phyloP scores from a whole-genome alignment of 345 rosid genomes.

The Syzygium grande region DNA sequence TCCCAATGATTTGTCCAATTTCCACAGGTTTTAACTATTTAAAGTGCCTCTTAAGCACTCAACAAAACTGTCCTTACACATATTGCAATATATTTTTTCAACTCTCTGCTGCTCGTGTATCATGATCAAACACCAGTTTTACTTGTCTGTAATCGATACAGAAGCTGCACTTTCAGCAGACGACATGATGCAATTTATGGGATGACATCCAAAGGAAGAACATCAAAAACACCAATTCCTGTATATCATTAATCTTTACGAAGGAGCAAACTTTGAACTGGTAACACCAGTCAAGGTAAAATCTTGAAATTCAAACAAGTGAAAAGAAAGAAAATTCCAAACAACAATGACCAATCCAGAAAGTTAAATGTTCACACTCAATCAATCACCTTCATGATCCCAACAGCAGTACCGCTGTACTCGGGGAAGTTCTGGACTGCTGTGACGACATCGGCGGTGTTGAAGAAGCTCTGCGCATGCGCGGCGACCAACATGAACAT shows the following conservation, averaged over 20 bases:
- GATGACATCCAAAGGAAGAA: not conserved
- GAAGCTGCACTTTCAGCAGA: not conserved
- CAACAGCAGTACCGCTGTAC: slow-evolving; percentile 29
- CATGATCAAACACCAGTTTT: not conserved
- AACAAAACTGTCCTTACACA: not conserved
- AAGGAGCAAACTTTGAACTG: not conserved
- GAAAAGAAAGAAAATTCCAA: not conserved
- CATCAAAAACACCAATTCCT: not conserved
- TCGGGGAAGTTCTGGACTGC: slow-evolving; percentile 17
- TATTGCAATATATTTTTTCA: not conserved
- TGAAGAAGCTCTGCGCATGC: slow-evolving; percentile 28
- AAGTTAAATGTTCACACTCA: not conserved
- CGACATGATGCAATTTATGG: not conserved
- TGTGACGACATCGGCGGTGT: slow-evolving; percentile 25
- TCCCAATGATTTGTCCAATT: not conserved
- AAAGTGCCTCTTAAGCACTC: not conserved
- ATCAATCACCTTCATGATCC: slow-evolving; percentile 26
- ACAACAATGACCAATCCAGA: not conserved
- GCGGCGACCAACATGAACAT: slow-evolving; percentile 23
- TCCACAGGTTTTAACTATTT: not conserved
- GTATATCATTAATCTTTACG: not conserved
- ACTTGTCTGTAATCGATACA: not conserved
- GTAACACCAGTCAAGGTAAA: not conserved
- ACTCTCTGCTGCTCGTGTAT: not conserved
- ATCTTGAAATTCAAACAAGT: not conserved